These are phyloP conservation scores for Linum lewisii DNA, from an alignment of 345 rosid genomes.

Conservation along the genomic window DNA sequence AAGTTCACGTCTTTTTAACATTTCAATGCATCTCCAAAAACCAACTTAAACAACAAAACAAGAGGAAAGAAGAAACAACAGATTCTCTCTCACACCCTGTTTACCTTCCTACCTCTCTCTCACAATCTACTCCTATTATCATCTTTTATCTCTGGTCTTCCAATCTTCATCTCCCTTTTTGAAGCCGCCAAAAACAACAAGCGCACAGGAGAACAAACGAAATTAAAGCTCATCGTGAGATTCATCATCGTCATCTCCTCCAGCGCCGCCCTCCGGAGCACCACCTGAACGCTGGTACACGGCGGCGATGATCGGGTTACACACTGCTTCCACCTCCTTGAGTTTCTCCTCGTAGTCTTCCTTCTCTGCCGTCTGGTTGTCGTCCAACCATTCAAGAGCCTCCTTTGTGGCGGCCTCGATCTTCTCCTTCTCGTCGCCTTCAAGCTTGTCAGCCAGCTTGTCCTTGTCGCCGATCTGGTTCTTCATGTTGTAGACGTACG, in stretches of 20 bases:
- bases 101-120: background rate
- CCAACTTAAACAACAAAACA: background rate
- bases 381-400: constrained; percentile 23
- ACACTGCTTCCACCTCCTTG: constrained; percentile 27
- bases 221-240: background rate
- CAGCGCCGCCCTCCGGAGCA: constrained; percentile 9
- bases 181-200: background rate
- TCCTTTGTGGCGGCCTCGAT: constrained; percentile 14
- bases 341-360: constrained; percentile 22
- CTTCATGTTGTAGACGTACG: constrained; percentile 21
- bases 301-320: constrained; percentile 20
- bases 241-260: background rate
- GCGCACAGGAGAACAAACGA: no score
- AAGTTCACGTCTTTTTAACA: background rate
- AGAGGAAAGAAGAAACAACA: background rate
- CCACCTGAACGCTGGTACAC: constrained; percentile 23
- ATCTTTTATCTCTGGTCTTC: background rate
- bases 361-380: constrained; percentile 21
- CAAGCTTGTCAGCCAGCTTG: constrained; percentile 16
- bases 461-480: constrained; percentile 15
- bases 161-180: background rate
- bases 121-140: background rate
- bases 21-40: background rate
- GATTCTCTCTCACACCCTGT: background rate
- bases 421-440: constrained; percentile 21